phyloP scores from a whole-genome alignment of 2,329 filamentous ascomycete species.

The Myriosclerotinia scirpicola region DNA sequence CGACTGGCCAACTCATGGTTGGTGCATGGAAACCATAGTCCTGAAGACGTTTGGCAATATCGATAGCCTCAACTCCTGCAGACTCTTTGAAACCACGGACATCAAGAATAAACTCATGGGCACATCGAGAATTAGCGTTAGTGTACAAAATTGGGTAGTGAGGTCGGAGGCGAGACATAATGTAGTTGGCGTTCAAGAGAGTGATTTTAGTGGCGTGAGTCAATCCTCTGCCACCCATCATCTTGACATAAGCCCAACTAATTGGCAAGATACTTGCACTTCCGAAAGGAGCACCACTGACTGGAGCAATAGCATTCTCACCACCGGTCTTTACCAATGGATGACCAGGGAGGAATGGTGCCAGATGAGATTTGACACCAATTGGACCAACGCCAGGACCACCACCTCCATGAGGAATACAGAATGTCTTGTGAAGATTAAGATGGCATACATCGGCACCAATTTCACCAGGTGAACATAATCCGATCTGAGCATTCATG shows the following conservation, averaged over 20 bases:
- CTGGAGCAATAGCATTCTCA: conserved; percentile 61
- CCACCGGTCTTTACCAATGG: conserved; percentile 59
- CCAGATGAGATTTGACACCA: conserved; percentile 80
- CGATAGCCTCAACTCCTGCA: conserved; percentile 84
- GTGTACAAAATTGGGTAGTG: conserved; percentile 94
- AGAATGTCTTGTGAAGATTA: conserved; percentile 98
- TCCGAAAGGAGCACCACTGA: conserved; percentile 81
- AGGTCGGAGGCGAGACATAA: conserved; percentile 79
- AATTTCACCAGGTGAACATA: conserved; percentile 92
- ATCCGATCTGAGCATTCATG: conserved; percentile 96
- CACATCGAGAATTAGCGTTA: conserved; percentile 82
- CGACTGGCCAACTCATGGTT: conserved; percentile 95
- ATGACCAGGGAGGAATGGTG: conserved; percentile 70
- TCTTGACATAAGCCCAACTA: conserved; percentile 90
- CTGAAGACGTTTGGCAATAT: conserved; percentile 93
- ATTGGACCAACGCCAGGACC: conserved; percentile 93
- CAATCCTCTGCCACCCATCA: conserved; percentile 84
- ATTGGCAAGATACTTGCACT: conserved; percentile 92
- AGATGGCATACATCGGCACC: conserved; percentile 96
- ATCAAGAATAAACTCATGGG: conserved; percentile 97
- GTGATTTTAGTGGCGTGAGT: conserved; percentile 89
- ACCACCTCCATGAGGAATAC: conserved; percentile 93
- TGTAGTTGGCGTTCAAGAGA: conserved; percentile 96
- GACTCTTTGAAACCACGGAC: conserved; percentile 80
- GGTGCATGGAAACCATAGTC: conserved; percentile 98